Base-by-base conservation (phyloP, 2,329 filamentous ascomycete genomes). In the Pseudocercospora vitis region DNA sequence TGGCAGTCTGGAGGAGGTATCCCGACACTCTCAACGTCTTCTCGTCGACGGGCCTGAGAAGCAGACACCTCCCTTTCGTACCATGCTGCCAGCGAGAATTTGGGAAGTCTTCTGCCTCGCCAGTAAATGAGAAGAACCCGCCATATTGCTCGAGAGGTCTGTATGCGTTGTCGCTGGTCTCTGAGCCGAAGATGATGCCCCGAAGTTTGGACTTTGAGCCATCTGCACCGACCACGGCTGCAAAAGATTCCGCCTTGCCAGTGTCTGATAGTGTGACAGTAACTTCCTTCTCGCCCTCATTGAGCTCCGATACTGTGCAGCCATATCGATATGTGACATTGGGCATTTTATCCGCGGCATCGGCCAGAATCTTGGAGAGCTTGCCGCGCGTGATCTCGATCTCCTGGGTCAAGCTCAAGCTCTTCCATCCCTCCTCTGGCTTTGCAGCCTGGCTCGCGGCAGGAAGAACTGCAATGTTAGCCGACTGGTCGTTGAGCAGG, bases 331-430 rank as follows among this genome's bases (percentile, higher is more conserved):
- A 60, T 24, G 35, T 55, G 7, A 62, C 60, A 21, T 52, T 52
- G 3, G 47, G 47, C 23, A 53, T 29, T 4, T 50, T 40, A 2
- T 51, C 63, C 49, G 48, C 59, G 3, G 61, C 61, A 2, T 62
- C 48, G 2, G 76, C 71, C 0, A 82, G 52, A 2, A 82, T 62
- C 2, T 59, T 62, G 7, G 74, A 75, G 14, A 83, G 56, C 42
- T 81, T 76, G 0, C 78, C 78, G 3, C 81, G 70, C 73, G 82
- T 62, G 32, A 64, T 61, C 52, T 68, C 64, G 16, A 65, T 59
- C 19, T 63, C 63, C 14, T 59, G 55, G 7, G 63, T 65, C 11
- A 63, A 35, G 16, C 48, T 48, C 7, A 48, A 33, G 16, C 50
- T 45, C 3, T 47, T 56, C 18, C 35, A 40, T 26, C 55, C 55